These are phyloP conservation scores for Cyberlindnera subsufficiens DNA, from an alignment of 805 yeast species.

Conservation along the genomic window DNA sequence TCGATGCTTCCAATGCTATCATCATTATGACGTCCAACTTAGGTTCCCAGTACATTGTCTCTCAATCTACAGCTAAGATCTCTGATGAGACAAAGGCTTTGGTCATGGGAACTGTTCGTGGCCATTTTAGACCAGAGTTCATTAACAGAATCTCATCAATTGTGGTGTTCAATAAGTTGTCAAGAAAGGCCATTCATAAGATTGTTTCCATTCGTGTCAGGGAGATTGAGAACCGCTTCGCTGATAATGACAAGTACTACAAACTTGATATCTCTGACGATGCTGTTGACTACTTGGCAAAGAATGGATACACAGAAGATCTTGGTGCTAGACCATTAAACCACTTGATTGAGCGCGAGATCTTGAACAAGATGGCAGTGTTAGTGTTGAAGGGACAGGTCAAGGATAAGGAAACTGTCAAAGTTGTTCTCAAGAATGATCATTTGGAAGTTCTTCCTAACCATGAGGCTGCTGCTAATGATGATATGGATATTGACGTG, in stretches of 20 bases:
- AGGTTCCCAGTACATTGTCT: conserved; percentile 86
- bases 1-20: conserved; percentile 88
- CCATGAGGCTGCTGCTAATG: conserved; percentile 50
- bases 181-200: conserved; percentile 86
- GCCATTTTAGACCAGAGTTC: conserved; percentile 96
- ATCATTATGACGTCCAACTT: conserved; percentile 95
- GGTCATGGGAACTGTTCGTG: conserved; percentile 79
- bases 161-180: conserved; percentile 87
- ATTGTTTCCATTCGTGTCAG: conserved; percentile 79
- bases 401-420: conserved; percentile 81
- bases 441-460: conserved; percentile 82
- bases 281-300: conserved; percentile 78
- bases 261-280: conserved; percentile 64
- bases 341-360: conserved; percentile 83
- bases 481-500: conserved; percentile 47
- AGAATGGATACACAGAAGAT: conserved; percentile 85
- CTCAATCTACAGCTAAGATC: conserved; percentile 58
- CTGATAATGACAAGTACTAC: conserved; percentile 74
- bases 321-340: conserved; percentile 96
- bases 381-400: conserved; percentile 82
- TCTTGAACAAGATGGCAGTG: conserved; percentile 86
- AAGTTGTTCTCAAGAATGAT: conserved; percentile 45
- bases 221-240: conserved; percentile 85
- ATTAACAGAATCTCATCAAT: conserved; percentile 92
- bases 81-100: conserved; percentile 62